A percentile compares a stretch with the other conserved stretches of the same genome.
These are phyloP conservation scores for Agastache rugosa DNA, from an alignment of 257 asterid genomes.

Conservation along the genomic window DNA sequence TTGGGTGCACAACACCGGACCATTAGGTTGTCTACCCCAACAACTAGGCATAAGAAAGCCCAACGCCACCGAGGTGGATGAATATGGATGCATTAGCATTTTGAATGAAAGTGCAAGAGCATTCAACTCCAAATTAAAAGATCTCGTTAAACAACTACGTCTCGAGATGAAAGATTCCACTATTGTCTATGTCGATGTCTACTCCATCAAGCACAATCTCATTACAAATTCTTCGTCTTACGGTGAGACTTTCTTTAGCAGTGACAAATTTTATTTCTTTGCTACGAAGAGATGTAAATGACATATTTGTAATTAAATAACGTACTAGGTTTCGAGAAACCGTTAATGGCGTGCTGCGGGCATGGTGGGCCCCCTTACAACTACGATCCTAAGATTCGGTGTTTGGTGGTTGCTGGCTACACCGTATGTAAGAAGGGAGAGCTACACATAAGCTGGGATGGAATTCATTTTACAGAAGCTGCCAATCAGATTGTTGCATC, in stretches of 20 bases:
- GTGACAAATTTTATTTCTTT: no score
- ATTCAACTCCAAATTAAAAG: conserved; percentile 42
- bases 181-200: conserved; percentile 44
- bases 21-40: conserved; percentile 58
- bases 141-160: conserved; percentile 42
- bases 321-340: conserved; percentile 48
- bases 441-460: conserved; percentile 58
- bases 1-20: conserved; percentile 63
- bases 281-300: no score
- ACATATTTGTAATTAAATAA: neutral
- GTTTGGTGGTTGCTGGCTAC: conserved; percentile 36
- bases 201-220: conserved; percentile 46
- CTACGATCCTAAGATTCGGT: conserved; percentile 40
- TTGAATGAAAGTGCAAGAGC: conserved; percentile 46
- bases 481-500: conserved; percentile 17
- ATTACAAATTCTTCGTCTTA: conserved; percentile 37
- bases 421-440: conserved; percentile 42
- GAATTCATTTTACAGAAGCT: conserved; percentile 51
- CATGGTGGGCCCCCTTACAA: conserved; percentile 63
- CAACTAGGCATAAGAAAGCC: conserved; percentile 40
- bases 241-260: conserved; percentile 11
- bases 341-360: conserved; percentile 67
- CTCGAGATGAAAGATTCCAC: conserved; percentile 41
- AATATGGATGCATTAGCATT: conserved; percentile 46
- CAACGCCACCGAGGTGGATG: conserved; percentile 34